Evolutionary conservation across 2,329 filamentous ascomycete genomes (phyloP).

Genomic region (Xylaria sp.): DNA sequence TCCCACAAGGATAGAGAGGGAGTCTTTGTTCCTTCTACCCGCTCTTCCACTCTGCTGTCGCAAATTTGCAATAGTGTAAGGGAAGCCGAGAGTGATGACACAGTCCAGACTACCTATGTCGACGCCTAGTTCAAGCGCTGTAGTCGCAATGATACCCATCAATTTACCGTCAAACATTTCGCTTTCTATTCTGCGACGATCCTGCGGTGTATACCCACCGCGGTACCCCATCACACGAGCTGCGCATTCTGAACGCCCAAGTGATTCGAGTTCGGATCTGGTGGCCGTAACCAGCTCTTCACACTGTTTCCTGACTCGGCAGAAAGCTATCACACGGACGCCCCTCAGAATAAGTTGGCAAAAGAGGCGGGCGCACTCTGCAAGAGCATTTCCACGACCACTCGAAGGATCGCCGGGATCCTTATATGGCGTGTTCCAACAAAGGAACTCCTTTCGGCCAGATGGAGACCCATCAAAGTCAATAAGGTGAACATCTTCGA

Average conservation of each 20-base stretch:
- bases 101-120: slow-evolving; percentile 95
- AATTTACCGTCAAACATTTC: slow-evolving; percentile 98
- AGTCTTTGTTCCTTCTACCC: slow-evolving; percentile 90
- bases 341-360: slow-evolving; percentile 88
- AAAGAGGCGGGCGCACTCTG: slow-evolving; percentile 88
- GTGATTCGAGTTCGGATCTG: slow-evolving; percentile 72
- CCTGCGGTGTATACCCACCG: slow-evolving; percentile 91
- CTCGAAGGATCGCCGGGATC: slow-evolving; percentile 86
- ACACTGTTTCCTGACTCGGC: slow-evolving; percentile 83
- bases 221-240: slow-evolving; percentile 92
- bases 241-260: slow-evolving; percentile 77
- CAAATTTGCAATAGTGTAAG: slow-evolving; percentile 92
- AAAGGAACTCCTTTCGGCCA: slow-evolving; percentile 91
- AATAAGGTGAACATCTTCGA: slow-evolving; percentile 78
- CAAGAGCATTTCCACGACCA: slow-evolving; percentile 80
- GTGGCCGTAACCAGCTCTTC: slow-evolving; percentile 83
- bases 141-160: slow-evolving; percentile 91
- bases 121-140: slow-evolving; percentile 88
- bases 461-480: slow-evolving; percentile 94
- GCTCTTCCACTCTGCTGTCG: slow-evolving; percentile 94
- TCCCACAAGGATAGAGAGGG: slow-evolving; percentile 85
- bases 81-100: slow-evolving; percentile 92
- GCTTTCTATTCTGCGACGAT: slow-evolving; percentile 83
- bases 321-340: slow-evolving; percentile 92
- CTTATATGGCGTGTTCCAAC: slow-evolving; percentile 96